Evolutionary conservation across 192 early-diverging fungal species (phyloP), one percentile per base, ranked within the genome.

Genomic region (Rhizoclosmatium sp.): DNA sequence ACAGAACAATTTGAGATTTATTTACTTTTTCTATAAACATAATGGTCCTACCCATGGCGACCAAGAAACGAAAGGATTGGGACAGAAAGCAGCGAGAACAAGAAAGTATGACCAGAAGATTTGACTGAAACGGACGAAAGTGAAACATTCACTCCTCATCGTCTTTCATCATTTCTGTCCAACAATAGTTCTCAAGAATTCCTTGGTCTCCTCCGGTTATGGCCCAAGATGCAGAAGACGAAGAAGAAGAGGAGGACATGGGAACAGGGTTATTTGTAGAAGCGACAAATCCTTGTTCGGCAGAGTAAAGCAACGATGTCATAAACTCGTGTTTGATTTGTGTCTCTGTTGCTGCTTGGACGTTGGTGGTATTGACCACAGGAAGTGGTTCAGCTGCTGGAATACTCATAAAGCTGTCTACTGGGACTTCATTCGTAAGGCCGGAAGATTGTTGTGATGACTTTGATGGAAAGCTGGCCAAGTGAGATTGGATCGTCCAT

Each of bases 381-480:
- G 60, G 21, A 31, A 31, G 31, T 31, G 31, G 31, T 7, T 7
- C 60, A 21, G 60, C 7, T 19, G 60, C 19, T 31, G 60, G 60
- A 40, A 62, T 62, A 7, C 60, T 23, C 60, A 62, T 62, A 23
- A 62, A 62, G 23, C 14, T 62, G 60, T 62, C 39, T 56, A 21
- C 21, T 40, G 60, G 23, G 4, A 62, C 21, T 19, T 7, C 0
- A 40, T 5, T 21, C 60, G 60, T 54, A 7, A n/a, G 54, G 54
- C 19, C 19, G 54, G 19, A n/a, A 56, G 10, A n/a, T 9, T 14
- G 54, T 9, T 56, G 5, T 54, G 16, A 7, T 62, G 60, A 23
- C 39, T 62, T 62, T 9, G 60, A 31, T 19, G 60, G 14, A 7
- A 62, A 62, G 19, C 39, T 62, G 19, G 60, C 60, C 21, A 62